Base-by-base conservation (phyloP, 768 basidiomycete species). In the Cyclocybe cylindracea region DNA sequence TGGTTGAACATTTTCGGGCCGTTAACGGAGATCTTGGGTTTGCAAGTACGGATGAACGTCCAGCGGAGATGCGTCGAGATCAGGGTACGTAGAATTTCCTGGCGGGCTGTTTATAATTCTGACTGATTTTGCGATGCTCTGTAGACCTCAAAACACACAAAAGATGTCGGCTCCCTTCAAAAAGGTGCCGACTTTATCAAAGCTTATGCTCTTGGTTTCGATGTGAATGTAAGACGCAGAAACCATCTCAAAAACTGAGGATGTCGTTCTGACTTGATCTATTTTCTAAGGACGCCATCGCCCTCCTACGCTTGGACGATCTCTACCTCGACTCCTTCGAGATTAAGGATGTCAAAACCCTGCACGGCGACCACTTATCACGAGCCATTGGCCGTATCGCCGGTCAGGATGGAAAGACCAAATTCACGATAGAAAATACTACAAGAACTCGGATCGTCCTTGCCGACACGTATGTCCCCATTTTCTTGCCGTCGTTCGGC, bases 301-400 rank as follows among this genome's bases (percentile, higher is more conserved):
- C 97, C 5, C 85, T 99, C 19, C 81, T 99, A 33, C 85, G 97
- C 55, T 69, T 99, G 61, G 97, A 99, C 65, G 97, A 98, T 66
- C 82, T 99, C 10, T 99, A 98, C 68, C 88, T 99, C 41, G 97
- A 98, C 63, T 94, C 95, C 2, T 97, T 97, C 63, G 97, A 99
- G 70, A 96, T 99, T 70, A 98, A 98, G 69, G 97, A 99, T 60
- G 94, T 98, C 46, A 99, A 99, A 74, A 96, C 93, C 0, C 79
- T 99, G 6, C 94, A 97, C 54, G 97, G 97, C 2, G 97, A 99
- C 63, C 97, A 99, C 69, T 77, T 99, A 7, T 93, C 94, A n/a
- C 89, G 97, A 57, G 97, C 97, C 8, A 98, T 99, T 55, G 97
- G 94, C 59, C 95, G 97, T 60, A 98, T 99, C 66, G 97, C 97